Percentiles rank a stretch among this genome's conserved stretches.
Evolutionary conservation across 495 filamentous ascomycete genomes (phyloP).

Genomic region (Aspergillus ellipticus): DNA sequence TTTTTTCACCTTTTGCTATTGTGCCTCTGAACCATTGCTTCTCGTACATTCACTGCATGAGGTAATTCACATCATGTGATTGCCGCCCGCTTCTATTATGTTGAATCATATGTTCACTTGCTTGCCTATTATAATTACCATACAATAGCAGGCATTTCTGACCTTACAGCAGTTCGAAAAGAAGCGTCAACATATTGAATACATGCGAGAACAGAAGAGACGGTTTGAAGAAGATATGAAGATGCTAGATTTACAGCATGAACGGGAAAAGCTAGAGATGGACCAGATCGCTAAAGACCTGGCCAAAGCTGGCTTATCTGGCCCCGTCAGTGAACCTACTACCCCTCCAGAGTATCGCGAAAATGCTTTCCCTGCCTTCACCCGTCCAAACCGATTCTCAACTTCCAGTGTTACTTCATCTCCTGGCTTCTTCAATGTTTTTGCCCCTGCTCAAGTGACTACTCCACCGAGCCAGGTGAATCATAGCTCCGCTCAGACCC

Average conservation of each 20-base stretch:
- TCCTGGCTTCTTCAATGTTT: constrained; percentile 69
- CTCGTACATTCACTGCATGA: not conserved
- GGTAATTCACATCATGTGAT: not conserved
- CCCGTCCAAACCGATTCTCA: constrained; percentile 78
- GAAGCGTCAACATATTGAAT: constrained; percentile 83
- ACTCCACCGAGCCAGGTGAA: constrained; percentile 51
- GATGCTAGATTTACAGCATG: constrained; percentile 75
- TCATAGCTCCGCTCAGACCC: constrained; percentile 32
- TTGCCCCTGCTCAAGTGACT: constrained; percentile 67
- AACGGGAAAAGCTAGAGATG: constrained; percentile 76
- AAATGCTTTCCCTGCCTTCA: constrained; percentile 66
- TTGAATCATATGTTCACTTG: not conserved
- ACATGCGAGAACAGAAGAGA: constrained; percentile 76
- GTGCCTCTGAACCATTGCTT: not conserved
- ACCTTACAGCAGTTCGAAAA: constrained; percentile 70
- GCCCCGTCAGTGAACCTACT: constrained; percentile 86
- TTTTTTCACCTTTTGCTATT: not conserved
- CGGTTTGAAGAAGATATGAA: constrained; percentile 86
- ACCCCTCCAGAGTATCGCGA: constrained; percentile 95
- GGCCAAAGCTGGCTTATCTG: constrained; percentile 55
- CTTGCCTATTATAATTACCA: not conserved
- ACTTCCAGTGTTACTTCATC: constrained; percentile 78
- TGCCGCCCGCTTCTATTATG: constrained; percentile 8
- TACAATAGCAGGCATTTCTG: constrained; percentile 17
- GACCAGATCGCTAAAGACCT: constrained; percentile 76